These are phyloP conservation scores for Amanita thiersii DNA, from an alignment of 768 basidiomycete genomes.

Conservation along the genomic window DNA sequence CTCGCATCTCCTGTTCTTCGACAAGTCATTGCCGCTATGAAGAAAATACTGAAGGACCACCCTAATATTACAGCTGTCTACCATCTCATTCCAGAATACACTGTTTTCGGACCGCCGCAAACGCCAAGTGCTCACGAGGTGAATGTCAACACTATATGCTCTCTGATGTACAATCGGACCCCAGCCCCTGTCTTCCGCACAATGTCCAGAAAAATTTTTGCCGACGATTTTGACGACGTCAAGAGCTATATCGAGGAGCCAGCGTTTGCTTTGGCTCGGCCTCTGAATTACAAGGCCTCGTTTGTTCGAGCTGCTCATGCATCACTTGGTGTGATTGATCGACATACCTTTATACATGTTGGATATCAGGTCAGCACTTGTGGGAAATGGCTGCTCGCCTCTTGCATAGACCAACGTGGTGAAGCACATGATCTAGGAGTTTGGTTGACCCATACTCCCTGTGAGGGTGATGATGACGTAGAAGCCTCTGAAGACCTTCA, in stretches of 20 bases:
- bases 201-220: conserved; percentile 45
- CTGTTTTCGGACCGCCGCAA: conserved; percentile 40
- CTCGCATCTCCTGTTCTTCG: conserved; percentile 62
- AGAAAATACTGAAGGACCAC: conserved; percentile 43
- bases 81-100: conserved; percentile 67
- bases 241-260: conserved; percentile 56
- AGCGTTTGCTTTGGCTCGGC: conserved; percentile 53
- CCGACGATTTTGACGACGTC: conserved; percentile 24
- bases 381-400: conserved; percentile 71
- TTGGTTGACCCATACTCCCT: conserved; percentile 49
- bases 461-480: conserved; percentile 20
- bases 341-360: conserved; percentile 59
- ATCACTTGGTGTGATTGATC: conserved; percentile 36
- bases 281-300: conserved; percentile 27
- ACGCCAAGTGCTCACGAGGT: conserved; percentile 31
- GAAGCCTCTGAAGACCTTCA: conserved; percentile 35
- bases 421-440: conserved; percentile 64
- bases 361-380: conserved; percentile 62
- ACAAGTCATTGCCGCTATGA: conserved; percentile 56
- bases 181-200: conserved; percentile 50
- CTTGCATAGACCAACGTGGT: conserved; percentile 71
- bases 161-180: conserved; percentile 67
- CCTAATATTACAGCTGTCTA: conserved; percentile 49
- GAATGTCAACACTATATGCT: conserved; percentile 43
- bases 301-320: conserved; percentile 27